Evolutionary conservation across 495 filamentous ascomycete species (phyloP), one percentile per base, ranked within the genome.

Genomic region (Daldinia grandis): DNA sequence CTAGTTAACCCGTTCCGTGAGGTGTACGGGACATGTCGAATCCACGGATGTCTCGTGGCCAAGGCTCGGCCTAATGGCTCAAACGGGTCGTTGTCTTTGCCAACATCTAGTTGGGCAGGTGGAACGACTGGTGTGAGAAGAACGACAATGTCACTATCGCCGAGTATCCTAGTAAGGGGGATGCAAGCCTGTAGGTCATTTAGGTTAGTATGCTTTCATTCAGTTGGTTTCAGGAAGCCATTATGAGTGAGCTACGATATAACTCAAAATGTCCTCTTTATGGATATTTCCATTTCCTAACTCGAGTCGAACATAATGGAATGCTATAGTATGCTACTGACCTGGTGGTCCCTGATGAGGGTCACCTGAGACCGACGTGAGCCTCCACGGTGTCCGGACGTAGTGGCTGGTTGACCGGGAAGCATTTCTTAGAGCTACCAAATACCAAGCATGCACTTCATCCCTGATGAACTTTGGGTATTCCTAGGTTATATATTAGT

Each of bases 21-120:
- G 5, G 83, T 83, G 61, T 90, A 90, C 24, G 88, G 88, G 60
- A 89, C 86, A 69, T 90, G 88, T 40, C 85, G 84, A 67, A 90
- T 79, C 78, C 81, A 84, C 1, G 81, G 78, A 72, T 89, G 87
- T 58, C 81, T 78, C 24, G 62, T 77, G 4, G 87, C 86, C 66
- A 90, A 74, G 14, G 86, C 83, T 57, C 80, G 81, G 30, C 88
- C 88, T 57, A 90, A 76, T 27, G 84, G 82, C 68, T 90, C 88
- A 62, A 89, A 90, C 24, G 88, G 88, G 72, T 90, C 88, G 55
- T 76, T 78, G 58, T 73, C 55, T 50, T 75, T 62, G 9, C 58
- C 17, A 21, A 60, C 56, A 54, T 75, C 76, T 55, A 78, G 68
- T 33, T 82, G 75, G 44, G 81, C 79, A 44, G 83, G 85, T 12